phyloP scores from a whole-genome alignment of 1,284 basidiomycete species.

The Irpex sp. region DNA sequence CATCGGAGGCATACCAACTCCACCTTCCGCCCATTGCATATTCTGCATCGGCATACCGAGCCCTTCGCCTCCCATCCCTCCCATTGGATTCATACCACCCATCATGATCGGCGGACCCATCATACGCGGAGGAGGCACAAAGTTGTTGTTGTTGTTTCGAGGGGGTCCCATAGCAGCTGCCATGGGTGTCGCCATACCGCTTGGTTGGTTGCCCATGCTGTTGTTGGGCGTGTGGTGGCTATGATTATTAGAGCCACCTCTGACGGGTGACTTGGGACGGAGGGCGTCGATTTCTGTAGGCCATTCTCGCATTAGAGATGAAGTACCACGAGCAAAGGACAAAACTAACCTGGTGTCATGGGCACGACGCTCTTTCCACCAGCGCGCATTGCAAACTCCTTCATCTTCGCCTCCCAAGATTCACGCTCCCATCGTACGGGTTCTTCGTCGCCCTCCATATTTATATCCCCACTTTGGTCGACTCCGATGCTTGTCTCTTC shows the following conservation, averaged over 20 bases:
- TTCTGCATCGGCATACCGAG: slow-evolving; percentile 19
- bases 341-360: slow-evolving; percentile 42
- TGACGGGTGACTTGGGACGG: slow-evolving; percentile 80
- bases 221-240: neutral
- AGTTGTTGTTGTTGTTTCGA: slow-evolving; percentile 9
- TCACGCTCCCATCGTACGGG: slow-evolving; percentile 47
- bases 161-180: slow-evolving; percentile 15
- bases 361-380: slow-evolving; percentile 61
- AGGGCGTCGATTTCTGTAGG: slow-evolving; percentile 73
- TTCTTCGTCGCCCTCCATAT: slow-evolving; percentile 33
- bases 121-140: slow-evolving; percentile 34
- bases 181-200: slow-evolving; percentile 21
- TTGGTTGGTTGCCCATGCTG: slow-evolving; percentile 10
- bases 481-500: slow-evolving; percentile 46
- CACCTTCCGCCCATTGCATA: slow-evolving; percentile 22
- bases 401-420: slow-evolving; percentile 53
- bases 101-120: slow-evolving; percentile 41
- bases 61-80: slow-evolving; percentile 17
- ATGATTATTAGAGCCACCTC: slow-evolving; percentile 26
- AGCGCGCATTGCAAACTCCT: slow-evolving; percentile 40
- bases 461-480: slow-evolving; percentile 36
- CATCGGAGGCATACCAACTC: slow-evolving; percentile 24
- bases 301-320: slow-evolving; percentile 4
- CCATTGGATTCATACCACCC: slow-evolving; percentile 15
- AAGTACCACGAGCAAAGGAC: slow-evolving; percentile 6